phyloP scores from a whole-genome alignment of 768 basidiomycete species.

The Lactarius quietus region DNA sequence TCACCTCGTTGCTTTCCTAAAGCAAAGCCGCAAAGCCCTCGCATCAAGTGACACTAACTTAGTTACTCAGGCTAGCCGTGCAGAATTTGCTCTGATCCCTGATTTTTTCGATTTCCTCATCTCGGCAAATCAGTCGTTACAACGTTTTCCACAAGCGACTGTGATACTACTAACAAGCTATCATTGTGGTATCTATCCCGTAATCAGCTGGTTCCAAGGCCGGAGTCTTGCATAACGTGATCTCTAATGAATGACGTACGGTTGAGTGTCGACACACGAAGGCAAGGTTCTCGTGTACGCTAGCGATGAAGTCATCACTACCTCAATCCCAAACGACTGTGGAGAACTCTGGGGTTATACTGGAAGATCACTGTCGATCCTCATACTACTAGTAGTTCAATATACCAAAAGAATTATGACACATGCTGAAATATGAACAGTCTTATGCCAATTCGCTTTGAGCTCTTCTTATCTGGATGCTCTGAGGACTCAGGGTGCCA shows the following conservation, averaged over 20 bases:
- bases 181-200: neutral
- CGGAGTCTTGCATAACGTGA: neutral
- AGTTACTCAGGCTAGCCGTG: neutral
- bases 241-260: neutral
- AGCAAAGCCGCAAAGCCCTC: neutral
- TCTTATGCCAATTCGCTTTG: slow-evolving; percentile 7
- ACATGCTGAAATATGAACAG: neutral
- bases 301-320: neutral
- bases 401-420: slow-evolving; percentile 22
- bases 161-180: neutral
- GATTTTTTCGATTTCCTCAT: neutral
- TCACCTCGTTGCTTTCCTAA: neutral
- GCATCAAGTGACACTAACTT: neutral
- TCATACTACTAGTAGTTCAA: slow-evolving; percentile 38
- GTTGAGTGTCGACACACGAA: neutral
- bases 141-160: neutral
- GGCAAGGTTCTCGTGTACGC: neutral
- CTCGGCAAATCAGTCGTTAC: neutral
- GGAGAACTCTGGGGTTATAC: slow-evolving; percentile 39
- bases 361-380: slow-evolving; percentile 47
- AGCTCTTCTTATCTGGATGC: slow-evolving; percentile 39
- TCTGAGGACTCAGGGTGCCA: slow-evolving; percentile 31
- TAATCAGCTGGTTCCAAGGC: neutral
- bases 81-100: neutral
- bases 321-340: neutral